Conservation (phyloP, 2,329 filamentous ascomycete genomes). For the Orbilia brochopaga region DNA sequence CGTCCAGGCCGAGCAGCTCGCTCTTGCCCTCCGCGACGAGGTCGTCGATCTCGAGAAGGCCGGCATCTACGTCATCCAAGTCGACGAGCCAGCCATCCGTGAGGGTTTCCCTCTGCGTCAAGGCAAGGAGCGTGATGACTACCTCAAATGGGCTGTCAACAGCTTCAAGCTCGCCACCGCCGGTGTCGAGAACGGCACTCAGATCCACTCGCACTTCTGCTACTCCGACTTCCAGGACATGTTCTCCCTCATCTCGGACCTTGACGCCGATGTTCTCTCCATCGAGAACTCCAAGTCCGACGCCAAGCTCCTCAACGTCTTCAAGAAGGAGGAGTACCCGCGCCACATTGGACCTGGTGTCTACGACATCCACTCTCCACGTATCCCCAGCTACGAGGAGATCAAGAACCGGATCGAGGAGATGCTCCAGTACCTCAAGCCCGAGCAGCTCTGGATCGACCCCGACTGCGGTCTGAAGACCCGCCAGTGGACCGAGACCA, state of each 20-base stretch:
- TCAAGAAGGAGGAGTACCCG: conserved; percentile 95
- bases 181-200: conserved; percentile 91
- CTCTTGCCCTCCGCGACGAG: conserved; percentile 96
- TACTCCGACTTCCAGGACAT: conserved; percentile 99
- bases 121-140: conserved; percentile 92
- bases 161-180: conserved; percentile 95
- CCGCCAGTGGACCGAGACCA: conserved; percentile 97
- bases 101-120: conserved; percentile 97
- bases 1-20: conserved; percentile 97
- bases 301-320: conserved; percentile 98
- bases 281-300: conserved; percentile 99
- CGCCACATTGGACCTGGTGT: conserved; percentile 99
- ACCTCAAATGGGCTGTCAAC: conserved; percentile 96
- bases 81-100: conserved; percentile 98
- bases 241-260: conserved; percentile 98
- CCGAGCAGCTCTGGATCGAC: conserved; percentile 99
- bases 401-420: conserved; percentile 97
- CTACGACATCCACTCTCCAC: conserved; percentile 99
- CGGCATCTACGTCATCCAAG: conserved; percentile 96
- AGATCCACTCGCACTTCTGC: conserved; percentile 99
- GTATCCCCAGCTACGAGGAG: conserved; percentile 95
- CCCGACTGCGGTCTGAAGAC: conserved; percentile 99
- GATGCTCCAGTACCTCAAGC: conserved; percentile 96
- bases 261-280: conserved; percentile 96
- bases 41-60: conserved; percentile 97